Evolutionary conservation across 1,284 basidiomycete genomes (phyloP).

Genomic region (Mycosarcoma maydis): DNA sequence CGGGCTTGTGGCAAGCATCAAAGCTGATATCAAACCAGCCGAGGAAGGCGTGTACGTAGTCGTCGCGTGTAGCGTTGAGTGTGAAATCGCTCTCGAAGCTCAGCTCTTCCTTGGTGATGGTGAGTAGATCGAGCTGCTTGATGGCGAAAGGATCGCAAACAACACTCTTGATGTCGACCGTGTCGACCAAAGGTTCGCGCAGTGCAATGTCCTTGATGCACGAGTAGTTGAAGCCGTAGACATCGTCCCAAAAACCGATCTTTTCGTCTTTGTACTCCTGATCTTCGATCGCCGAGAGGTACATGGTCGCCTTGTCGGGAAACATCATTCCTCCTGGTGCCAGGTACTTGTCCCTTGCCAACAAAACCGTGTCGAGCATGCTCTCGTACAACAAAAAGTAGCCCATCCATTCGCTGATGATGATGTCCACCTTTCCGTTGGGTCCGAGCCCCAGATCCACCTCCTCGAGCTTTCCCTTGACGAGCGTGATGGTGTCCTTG

Average conservation of each 20-base stretch:
- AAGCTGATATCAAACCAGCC: slow-evolving; percentile 99
- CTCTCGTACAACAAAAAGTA: slow-evolving; percentile 86
- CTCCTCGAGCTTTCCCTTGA: slow-evolving; percentile 98
- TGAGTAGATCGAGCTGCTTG: slow-evolving; percentile 80
- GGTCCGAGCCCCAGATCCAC: slow-evolving; percentile 70
- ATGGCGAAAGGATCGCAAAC: slow-evolving; percentile 65
- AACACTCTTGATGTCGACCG: slow-evolving; percentile 72
- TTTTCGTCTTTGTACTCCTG: slow-evolving; percentile 99
- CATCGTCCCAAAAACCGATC: slow-evolving; percentile 95
- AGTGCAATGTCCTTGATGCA: slow-evolving; percentile 99
- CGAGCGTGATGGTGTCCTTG: slow-evolving; percentile 88
- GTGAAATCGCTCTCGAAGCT: slow-evolving; percentile 84
- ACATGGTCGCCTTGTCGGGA: slow-evolving; percentile 93
- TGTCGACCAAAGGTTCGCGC: slow-evolving; percentile 95
- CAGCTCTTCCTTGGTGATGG: slow-evolving; percentile 94
- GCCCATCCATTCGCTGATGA: slow-evolving; percentile 99
- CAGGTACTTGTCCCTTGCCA: slow-evolving; percentile 96
- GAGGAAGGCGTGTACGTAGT: slow-evolving; percentile 96
- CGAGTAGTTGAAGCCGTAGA: slow-evolving; percentile 99
- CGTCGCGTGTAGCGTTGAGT: slow-evolving; percentile 85
- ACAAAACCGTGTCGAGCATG: slow-evolving; percentile 97
- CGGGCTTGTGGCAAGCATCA: slow-evolving; percentile 94
- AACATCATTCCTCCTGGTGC: slow-evolving; percentile 86
- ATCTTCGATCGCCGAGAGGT: slow-evolving; percentile 96
- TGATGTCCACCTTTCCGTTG: slow-evolving; percentile 78